Evolutionary conservation across 768 basidiomycete species (phyloP), one percentile per base, ranked within the genome.

Genomic region (Rhodocollybia butyracea): DNA sequence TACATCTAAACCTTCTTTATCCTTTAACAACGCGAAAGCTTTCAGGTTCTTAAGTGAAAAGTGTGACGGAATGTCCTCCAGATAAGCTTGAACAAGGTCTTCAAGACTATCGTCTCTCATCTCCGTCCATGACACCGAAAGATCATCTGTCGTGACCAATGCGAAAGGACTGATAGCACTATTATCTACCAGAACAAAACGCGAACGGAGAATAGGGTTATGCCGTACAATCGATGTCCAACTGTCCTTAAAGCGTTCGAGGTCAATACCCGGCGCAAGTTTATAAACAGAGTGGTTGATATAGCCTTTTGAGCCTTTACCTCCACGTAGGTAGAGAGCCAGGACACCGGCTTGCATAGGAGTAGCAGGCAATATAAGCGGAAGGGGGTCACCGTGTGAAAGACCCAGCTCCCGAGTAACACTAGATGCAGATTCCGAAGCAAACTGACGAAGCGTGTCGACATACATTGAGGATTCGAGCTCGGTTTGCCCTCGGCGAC

Each of bases 141-240:
- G 12, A 13, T 54, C 41, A 12, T 31, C 26, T 13, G 22, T 13
- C 13, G 39, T 39, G 21, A 54, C 53, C 41, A 41, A 39, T 3
- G 53, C 53, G 30, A 54, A 54, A n/a, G 53, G 53, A 22, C 53
- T 54, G 12, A 32, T 54, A 42, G 38, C 27, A 32, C 53, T 54
- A 26, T 46, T 42, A 42, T 54, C 53, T 5, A 54, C 30, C n/a
- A 54, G 32, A 19, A 54, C 53, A 46, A 54, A 54, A 15, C 27
- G 29, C 10, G 53, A 41, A 15, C 42, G 53, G 26, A 54, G 19
- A 22, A 54, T 54, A 13, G n/a, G 42, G 42, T 54, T 46, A 17
- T 42, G 53, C 29, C 21, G 26, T 12, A 54, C 42, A 21, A 54
- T 39, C 26, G 38, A 17, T 30, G 22, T 42, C 53, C 53, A 54